Evolutionary conservation across 176 grass and related monocot genomes (phyloP).

Genomic region (Elymus sibiricus): DNA sequence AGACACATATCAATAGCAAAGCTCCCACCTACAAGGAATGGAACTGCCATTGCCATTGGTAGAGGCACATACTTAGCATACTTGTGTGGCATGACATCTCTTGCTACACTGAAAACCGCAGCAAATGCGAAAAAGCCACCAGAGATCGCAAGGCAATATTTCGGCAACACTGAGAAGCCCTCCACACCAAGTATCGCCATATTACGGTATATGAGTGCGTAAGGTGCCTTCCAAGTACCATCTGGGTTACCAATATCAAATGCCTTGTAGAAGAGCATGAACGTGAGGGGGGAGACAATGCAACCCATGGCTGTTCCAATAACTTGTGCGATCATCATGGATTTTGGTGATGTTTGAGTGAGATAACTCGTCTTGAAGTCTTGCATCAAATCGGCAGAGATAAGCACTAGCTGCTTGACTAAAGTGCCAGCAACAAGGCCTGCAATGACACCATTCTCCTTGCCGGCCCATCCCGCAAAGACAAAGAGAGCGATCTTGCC

Average conservation of each 20-base stretch:
- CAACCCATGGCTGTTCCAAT: slow-evolving; percentile 83
- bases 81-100: slow-evolving; percentile 51
- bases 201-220: slow-evolving; percentile 82
- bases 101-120: slow-evolving; percentile 29
- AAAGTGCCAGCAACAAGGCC: slow-evolving; percentile 57
- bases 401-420: slow-evolving; percentile 66
- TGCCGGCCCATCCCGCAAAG: slow-evolving; percentile 64
- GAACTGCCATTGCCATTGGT: slow-evolving; percentile 93
- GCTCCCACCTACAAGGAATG: slow-evolving; percentile 77
- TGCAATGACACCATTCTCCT: slow-evolving; percentile 59
- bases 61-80: slow-evolving; percentile 52
- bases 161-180: slow-evolving; percentile 62
- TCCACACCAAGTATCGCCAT: slow-evolving; percentile 89
- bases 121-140: slow-evolving; percentile 78
- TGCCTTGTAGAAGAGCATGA: slow-evolving; percentile 86
- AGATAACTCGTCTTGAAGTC: slow-evolving; percentile 88
- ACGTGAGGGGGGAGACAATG: slow-evolving; percentile 64
- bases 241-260: slow-evolving; percentile 82
- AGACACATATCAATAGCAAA: slow-evolving; percentile 84
- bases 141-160: slow-evolving; percentile 61
- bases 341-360: slow-evolving; percentile 74
- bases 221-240: slow-evolving; percentile 82
- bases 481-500: slow-evolving; percentile 82
- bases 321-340: slow-evolving; percentile 64
- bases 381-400: slow-evolving; percentile 78